phyloP scores from a whole-genome alignment of 352 stramenopile genomes.

The Pythium pyrilobum region DNA sequence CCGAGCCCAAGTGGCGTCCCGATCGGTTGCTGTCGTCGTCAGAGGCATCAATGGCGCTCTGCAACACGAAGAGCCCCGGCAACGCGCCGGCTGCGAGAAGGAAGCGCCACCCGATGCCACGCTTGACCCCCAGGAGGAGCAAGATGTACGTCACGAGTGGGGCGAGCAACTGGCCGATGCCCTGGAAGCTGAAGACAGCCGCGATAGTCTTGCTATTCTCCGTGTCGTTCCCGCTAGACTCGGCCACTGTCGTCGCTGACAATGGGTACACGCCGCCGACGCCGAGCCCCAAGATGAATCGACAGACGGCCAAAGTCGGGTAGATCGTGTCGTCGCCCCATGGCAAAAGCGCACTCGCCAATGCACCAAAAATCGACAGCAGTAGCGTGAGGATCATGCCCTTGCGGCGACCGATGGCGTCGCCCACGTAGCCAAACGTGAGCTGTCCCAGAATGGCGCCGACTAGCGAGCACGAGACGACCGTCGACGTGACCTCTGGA shows the following conservation, averaged over 20 bases:
- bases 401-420: slow-evolving; percentile 55
- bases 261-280: slow-evolving; percentile 81
- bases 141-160: slow-evolving; percentile 63
- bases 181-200: slow-evolving; percentile 64
- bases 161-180: slow-evolving; percentile 47
- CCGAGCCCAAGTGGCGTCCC: not conserved
- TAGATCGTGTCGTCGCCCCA: slow-evolving; percentile 57
- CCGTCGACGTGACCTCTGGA: slow-evolving; percentile 48
- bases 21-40: slow-evolving; percentile 17
- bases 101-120: slow-evolving; percentile 41
- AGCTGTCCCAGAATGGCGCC: slow-evolving; percentile 78
- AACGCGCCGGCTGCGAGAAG: slow-evolving; percentile 50
- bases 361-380: slow-evolving; percentile 56
- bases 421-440: slow-evolving; percentile 75
- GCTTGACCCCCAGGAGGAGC: slow-evolving; percentile 28
- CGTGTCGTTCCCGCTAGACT: slow-evolving; percentile 37
- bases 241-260: slow-evolving; percentile 61
- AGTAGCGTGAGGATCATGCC: slow-evolving; percentile 76
- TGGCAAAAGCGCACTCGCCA: slow-evolving; percentile 48
- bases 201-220: slow-evolving; percentile 67
- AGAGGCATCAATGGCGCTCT: slow-evolving; percentile 41
- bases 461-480: slow-evolving; percentile 42
- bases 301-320: slow-evolving; percentile 51
- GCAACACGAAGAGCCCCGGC: slow-evolving; percentile 52
- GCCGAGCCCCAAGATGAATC: slow-evolving; percentile 70